These are phyloP conservation scores for Phoma sp. DNA, from an alignment of 2,329 filamentous ascomycete genomes.

Conservation along the genomic window DNA sequence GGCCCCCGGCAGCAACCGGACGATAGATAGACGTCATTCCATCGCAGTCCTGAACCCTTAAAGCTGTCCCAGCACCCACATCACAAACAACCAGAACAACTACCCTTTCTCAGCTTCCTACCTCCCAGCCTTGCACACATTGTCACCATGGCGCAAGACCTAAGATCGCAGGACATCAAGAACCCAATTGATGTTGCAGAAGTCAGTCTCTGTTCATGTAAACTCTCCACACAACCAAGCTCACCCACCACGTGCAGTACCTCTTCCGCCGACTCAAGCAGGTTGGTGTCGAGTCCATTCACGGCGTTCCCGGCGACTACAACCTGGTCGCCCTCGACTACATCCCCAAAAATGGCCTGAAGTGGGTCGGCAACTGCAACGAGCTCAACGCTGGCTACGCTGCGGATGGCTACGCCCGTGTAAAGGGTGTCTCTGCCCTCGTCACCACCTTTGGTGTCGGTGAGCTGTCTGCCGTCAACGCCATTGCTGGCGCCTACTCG, in stretches of 20 bases:
- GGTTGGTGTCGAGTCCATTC: constrained; percentile 53
- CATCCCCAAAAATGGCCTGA: constrained; percentile 59
- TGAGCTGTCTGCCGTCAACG: constrained; percentile 56
- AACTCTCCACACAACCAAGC: constrained; percentile 2
- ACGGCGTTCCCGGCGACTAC: constrained; percentile 56
- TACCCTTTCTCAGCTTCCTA: background rate
- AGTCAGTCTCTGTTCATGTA: constrained; percentile 24
- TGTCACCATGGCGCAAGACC: constrained; percentile 46
- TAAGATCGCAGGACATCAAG: constrained; percentile 52
- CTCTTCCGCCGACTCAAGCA: constrained; percentile 51
- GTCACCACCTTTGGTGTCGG: constrained; percentile 58
- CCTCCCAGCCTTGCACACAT: background rate
- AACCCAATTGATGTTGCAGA: constrained; percentile 65
- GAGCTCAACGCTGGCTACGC: constrained; percentile 64
- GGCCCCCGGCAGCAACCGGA: constrained; percentile 12
- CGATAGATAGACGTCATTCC: constrained; percentile 17
- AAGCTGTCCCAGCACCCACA: constrained; percentile 7
- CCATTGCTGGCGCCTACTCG: constrained; percentile 55
- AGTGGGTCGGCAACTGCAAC: constrained; percentile 68
- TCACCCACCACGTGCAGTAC: constrained; percentile 32
- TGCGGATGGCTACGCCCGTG: constrained; percentile 55
- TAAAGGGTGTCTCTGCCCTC: constrained; percentile 55
- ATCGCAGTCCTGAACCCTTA: constrained; percentile 1
- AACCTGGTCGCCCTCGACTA: constrained; percentile 63
- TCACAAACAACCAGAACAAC: background rate